phyloP scores from a whole-genome alignment of 2,329 filamentous ascomycete species.

The Aureobasidium vineae region DNA sequence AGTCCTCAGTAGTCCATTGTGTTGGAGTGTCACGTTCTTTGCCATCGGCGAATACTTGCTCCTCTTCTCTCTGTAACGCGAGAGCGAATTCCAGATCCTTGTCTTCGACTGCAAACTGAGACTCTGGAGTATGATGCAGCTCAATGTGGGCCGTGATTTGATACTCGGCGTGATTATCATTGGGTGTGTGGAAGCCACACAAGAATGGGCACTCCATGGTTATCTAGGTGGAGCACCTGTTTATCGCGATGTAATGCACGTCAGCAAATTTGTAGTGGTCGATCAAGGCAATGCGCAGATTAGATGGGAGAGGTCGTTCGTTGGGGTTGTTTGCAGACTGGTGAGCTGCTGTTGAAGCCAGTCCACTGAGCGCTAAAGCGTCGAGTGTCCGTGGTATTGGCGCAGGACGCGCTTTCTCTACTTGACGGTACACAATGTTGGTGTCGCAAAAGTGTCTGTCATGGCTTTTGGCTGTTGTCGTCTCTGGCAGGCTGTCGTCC shows the following conservation, averaged over 20 bases:
- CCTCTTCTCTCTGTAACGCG: constrained; percentile 27
- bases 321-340: constrained; percentile 12
- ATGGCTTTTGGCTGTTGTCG: neutral
- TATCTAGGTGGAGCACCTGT: neutral
- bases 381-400: neutral
- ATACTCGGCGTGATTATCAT: constrained; percentile 31
- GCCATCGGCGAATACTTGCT: constrained; percentile 23
- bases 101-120: constrained; percentile 30
- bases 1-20: neutral
- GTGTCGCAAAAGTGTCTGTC: neutral
- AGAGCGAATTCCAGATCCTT: constrained; percentile 25
- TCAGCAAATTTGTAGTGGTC: neutral
- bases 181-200: constrained; percentile 33
- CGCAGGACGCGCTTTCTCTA: neutral
- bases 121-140: constrained; percentile 35
- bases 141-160: constrained; percentile 38
- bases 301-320: neutral
- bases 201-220: constrained; percentile 25
- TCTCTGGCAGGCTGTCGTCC: neutral
- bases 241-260: constrained; percentile 6
- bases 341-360: constrained; percentile 23
- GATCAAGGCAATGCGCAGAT: neutral
- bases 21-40: neutral
- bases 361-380: neutral
- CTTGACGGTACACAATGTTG: too few relatives aligned